These are phyloP conservation scores for Serendipita sp. DNA, from an alignment of 768 basidiomycete species.

Conservation along the genomic window DNA sequence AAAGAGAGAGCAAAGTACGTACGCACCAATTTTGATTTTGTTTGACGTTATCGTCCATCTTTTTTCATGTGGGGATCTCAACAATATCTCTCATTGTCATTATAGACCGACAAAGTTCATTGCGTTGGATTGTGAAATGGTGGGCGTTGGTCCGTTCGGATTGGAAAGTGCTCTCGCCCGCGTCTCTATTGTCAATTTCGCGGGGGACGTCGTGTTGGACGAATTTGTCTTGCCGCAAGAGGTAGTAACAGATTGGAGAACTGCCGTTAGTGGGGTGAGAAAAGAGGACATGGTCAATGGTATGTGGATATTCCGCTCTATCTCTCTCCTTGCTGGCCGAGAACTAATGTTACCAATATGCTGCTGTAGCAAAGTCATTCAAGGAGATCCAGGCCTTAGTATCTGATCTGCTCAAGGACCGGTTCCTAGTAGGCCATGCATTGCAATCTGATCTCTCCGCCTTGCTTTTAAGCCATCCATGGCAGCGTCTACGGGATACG, in stretches of 20 bases:
- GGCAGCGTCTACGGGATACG: slow-evolving; percentile 49
- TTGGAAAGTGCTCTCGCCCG: slow-evolving; percentile 74
- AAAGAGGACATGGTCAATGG: slow-evolving; percentile 56
- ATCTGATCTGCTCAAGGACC: slow-evolving; percentile 56
- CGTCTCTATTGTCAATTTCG: slow-evolving; percentile 78
- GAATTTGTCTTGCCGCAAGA: slow-evolving; percentile 78
- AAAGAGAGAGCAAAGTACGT: slow-evolving; percentile 1
- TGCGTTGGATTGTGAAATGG: slow-evolving; percentile 95
- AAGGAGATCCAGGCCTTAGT: slow-evolving; percentile 65
- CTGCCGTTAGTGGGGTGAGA: slow-evolving; percentile 75
- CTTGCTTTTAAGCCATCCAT: slow-evolving; percentile 57
- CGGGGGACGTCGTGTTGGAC: slow-evolving; percentile 67
- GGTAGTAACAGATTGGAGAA: slow-evolving; percentile 83
- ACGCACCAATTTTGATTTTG: too few species aligned
- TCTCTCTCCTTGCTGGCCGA: not conserved
- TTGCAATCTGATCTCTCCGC: slow-evolving; percentile 75
- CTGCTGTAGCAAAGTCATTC: slow-evolving; percentile 51
- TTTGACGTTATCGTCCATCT: too few species aligned
- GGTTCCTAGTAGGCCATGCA: slow-evolving; percentile 81
- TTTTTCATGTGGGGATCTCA: not conserved
- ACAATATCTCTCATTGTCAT: not conserved
- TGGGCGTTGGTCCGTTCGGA: slow-evolving; percentile 79
- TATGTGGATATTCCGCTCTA: too few species aligned
- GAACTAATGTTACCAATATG: not conserved
- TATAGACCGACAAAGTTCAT: slow-evolving; percentile 57